phyloP scores from a whole-genome alignment of 371 early-diverging fungal genomes.

The Mortierella sp. region DNA sequence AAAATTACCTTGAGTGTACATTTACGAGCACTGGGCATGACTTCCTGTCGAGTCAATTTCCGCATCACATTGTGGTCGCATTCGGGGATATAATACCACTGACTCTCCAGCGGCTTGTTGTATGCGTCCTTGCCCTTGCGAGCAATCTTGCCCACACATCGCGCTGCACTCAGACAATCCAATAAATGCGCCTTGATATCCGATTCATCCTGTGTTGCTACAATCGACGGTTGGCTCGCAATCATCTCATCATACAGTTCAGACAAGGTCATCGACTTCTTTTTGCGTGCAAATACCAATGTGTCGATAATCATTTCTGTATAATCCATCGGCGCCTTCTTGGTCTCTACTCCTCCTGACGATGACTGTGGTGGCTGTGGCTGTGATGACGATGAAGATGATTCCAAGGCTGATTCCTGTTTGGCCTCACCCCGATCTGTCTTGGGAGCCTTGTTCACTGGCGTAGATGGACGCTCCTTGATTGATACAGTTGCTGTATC shows the following conservation, averaged over 20 bases:
- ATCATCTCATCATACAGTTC: conserved; percentile 52
- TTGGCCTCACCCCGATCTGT: not conserved
- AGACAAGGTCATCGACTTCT: conserved; percentile 49
- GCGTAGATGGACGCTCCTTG: not conserved
- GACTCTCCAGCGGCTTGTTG: conserved; percentile 68
- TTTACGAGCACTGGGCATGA: conserved; percentile 70
- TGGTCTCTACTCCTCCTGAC: not conserved
- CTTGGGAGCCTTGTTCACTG: not conserved
- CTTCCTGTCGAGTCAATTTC: conserved; percentile 50
- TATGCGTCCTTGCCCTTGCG: conserved; percentile 74
- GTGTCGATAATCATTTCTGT: conserved; percentile 54
- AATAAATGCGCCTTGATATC: conserved; percentile 52
- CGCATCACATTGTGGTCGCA: conserved; percentile 58
- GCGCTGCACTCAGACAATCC: conserved; percentile 41
- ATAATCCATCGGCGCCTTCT: conserved; percentile 37
- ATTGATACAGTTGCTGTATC: not conserved
- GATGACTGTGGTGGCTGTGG: conserved; percentile 17
- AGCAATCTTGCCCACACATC: conserved; percentile 63
- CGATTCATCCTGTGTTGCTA: conserved; percentile 21
- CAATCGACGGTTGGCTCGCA: conserved; percentile 41
- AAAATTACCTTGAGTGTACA: conserved; percentile 62
- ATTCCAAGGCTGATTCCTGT: not conserved
- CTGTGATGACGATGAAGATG: conserved; percentile 6
- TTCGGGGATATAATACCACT: conserved; percentile 71
- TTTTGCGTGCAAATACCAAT: conserved; percentile 49